Conservation (phyloP, 495 filamentous ascomycete genomes). For the Penicillium subrubescens region DNA sequence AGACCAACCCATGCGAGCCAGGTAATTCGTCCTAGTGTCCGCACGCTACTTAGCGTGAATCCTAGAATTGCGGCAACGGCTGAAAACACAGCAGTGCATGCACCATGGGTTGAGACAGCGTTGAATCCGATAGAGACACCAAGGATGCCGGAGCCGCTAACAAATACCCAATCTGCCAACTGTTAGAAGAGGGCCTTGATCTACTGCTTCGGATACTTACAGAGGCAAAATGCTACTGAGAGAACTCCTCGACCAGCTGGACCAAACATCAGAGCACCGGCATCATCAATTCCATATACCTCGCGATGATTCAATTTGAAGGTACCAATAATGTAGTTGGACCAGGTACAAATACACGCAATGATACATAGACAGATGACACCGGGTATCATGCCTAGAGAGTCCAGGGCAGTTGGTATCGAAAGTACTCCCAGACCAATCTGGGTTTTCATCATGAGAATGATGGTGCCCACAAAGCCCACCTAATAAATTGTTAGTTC, state of each 20-base stretch:
- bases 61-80: slow-evolving; percentile 35
- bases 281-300: slow-evolving; percentile 68
- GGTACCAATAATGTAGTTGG: slow-evolving; percentile 66
- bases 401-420: slow-evolving; percentile 56
- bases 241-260: slow-evolving; percentile 58
- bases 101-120: slow-evolving; percentile 57
- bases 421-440: slow-evolving; percentile 60
- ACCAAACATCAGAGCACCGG: slow-evolving; percentile 62
- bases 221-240: slow-evolving; percentile 50
- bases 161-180: slow-evolving; percentile 49
- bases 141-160: slow-evolving; percentile 49
- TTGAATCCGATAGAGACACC: slow-evolving; percentile 71
- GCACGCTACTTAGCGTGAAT: slow-evolving; percentile 30
- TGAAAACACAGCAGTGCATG: slow-evolving; percentile 55
- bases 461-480: slow-evolving; percentile 11
- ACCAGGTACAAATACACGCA: slow-evolving; percentile 66
- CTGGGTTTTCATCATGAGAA: slow-evolving; percentile 29
- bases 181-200: slow-evolving; percentile 46
- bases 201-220: slow-evolving; percentile 5
- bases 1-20: slow-evolving; percentile 43
- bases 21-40: slow-evolving; percentile 34
- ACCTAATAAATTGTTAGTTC: background rate
- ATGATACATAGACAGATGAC: slow-evolving; percentile 52
- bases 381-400: slow-evolving; percentile 55
- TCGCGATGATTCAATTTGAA: slow-evolving; percentile 67